phyloP scores from a whole-genome alignment of 2,329 filamentous ascomycete species.

The Trichoderma arundinaceum region DNA sequence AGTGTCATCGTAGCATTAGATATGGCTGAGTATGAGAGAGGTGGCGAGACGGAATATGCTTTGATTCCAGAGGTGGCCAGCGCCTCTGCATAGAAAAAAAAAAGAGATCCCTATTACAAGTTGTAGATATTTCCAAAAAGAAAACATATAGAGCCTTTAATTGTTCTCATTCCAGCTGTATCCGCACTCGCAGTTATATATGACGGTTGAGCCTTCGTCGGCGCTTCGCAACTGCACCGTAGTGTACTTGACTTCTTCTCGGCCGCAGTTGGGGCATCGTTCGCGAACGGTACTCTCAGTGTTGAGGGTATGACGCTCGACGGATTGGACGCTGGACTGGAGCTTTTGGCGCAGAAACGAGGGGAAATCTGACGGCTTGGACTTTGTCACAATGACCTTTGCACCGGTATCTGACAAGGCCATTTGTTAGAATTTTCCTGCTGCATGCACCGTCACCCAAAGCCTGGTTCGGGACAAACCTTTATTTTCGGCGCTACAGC shows the following conservation, averaged over 20 bases:
- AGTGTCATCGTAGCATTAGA: constrained; percentile 95
- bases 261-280: constrained; percentile 80
- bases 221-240: constrained; percentile 87
- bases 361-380: constrained; percentile 89
- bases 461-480: constrained; percentile 57
- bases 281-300: constrained; percentile 71
- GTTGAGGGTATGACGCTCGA: constrained; percentile 77
- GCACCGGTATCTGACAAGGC: constrained; percentile 67
- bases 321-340: constrained; percentile 79
- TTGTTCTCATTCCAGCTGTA: constrained; percentile 65
- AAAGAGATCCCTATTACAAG: background rate
- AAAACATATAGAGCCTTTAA: constrained; percentile 40
- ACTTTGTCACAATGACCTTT: constrained; percentile 78
- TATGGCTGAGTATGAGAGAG: constrained; percentile 97
- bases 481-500: constrained; percentile 84
- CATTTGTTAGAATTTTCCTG: constrained; percentile 32
- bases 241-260: constrained; percentile 82
- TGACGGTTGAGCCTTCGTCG: constrained; percentile 92
- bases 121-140: constrained; percentile 16
- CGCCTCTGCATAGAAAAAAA: constrained; percentile 45
- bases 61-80: constrained; percentile 72
- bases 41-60: constrained; percentile 87
- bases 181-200: constrained; percentile 87
- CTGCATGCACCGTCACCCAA: background rate
- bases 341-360: constrained; percentile 85